A percentile compares a stretch with the other conserved stretches of the same genome.
phyloP scores from a whole-genome alignment of 257 asterid genomes.

The Buddleja alternifolia region DNA sequence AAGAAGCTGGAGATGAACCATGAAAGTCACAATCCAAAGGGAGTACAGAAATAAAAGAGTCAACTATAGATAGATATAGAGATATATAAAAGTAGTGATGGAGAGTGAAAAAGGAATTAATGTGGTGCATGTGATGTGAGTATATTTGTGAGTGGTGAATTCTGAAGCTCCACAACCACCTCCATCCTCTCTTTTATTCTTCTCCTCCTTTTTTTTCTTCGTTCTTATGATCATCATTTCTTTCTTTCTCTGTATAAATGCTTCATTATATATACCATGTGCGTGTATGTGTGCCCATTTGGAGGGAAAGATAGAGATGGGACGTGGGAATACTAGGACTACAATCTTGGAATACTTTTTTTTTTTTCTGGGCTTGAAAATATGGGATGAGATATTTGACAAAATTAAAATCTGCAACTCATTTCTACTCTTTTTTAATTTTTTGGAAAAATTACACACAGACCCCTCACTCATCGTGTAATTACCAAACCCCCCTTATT shows the following conservation, averaged over 20 bases:
- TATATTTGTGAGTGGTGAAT: constrained; percentile 44
- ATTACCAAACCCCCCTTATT: no score
- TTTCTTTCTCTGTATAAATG: constrained; percentile 27
- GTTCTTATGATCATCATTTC: constrained; percentile 42
- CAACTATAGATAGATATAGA: constrained; percentile 62
- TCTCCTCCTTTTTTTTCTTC: constrained; percentile 19
- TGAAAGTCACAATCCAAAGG: constrained; percentile 65
- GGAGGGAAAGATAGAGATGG: constrained; percentile 58
- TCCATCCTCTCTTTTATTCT: constrained; percentile 22
- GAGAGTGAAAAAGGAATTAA: constrained; percentile 35
- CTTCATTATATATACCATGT: constrained; percentile 38
- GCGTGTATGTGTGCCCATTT: constrained; percentile 9
- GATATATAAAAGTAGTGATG: constrained; percentile 37
- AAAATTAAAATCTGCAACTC: constrained; percentile 18
- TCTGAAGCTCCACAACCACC: constrained; percentile 64
- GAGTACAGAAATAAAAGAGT: constrained; percentile 46
- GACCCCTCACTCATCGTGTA: neutral
- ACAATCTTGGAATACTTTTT: constrained; percentile 29
- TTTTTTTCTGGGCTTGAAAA: constrained; percentile 40
- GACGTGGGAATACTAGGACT: constrained; percentile 59
- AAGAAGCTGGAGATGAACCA: constrained; percentile 60
- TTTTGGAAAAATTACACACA: no score
- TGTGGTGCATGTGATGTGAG: constrained; percentile 71
- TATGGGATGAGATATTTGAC: constrained; percentile 38
- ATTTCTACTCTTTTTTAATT: neutral